Evolutionary conservation across 805 yeast species (phyloP), one percentile per base, ranked within the genome.

Genomic region (Candida parachauliodes): DNA sequence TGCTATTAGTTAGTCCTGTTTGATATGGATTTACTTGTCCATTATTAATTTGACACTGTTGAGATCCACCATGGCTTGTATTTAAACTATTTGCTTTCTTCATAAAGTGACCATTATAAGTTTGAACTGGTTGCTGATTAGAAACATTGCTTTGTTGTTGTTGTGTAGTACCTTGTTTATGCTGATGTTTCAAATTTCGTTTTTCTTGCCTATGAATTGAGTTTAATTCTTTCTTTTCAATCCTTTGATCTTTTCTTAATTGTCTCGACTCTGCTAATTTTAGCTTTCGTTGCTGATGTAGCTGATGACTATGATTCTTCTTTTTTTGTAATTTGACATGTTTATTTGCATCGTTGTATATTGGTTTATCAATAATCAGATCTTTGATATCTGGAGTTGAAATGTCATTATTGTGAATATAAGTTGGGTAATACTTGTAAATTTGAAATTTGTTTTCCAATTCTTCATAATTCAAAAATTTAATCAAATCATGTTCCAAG

Each of bases 401-500:
- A 11, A 51, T 45, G 18, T 51, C 66, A 12, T 54, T 54, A 43
- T 67, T 67, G 43, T 65, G 72, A 41, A 68, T 55, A 42, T 47
- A 62, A 30, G 48, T 45, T 5, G 72, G 74, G 33, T 58, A 57
- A 46, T 66, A 68, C 45, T 66, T 68, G 41, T 51, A 58, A 36
- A 68, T 58, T 15, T 60, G 47, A 41, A 48, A 67, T 39, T 50
- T 49, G 10, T 43, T 31, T 40, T 68, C 72, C 32, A 68, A 50
- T 35, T 51, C 60, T 2, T 59, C 65, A 49, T 65, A 68, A 50
- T 68, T 50, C 11, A 63, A 45, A 18, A 41, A 30, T 26, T 52
- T 51, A 10, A 59, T 51, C 37, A 47, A 54, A 14, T 55, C 58
- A 22, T 38, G 34, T 32, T 46, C 39, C 7, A 16, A 3, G 5